Conservation (phyloP, 2,329 filamentous ascomycete genomes). For the Penicillium fuscoglaucum region DNA sequence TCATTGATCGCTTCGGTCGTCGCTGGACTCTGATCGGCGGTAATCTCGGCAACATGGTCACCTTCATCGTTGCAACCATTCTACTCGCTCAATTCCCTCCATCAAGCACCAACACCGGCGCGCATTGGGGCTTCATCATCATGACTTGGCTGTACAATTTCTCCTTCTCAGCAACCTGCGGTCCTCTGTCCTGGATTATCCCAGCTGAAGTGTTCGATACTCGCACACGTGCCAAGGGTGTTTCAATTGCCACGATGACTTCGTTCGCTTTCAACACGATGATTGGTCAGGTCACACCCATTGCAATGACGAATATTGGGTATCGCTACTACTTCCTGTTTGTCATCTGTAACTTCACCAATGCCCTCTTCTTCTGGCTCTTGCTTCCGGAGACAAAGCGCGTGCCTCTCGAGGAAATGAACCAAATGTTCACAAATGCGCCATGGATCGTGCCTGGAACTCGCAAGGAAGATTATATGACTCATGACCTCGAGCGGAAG, state of each 20-base stretch:
- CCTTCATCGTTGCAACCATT: slow-evolving; percentile 67
- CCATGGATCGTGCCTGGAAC: slow-evolving; percentile 63
- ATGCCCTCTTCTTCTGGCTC: slow-evolving; percentile 67
- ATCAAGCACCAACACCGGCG: slow-evolving; percentile 42
- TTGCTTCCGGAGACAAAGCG: slow-evolving; percentile 66
- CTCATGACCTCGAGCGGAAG: slow-evolving; percentile 60
- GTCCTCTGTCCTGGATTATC: slow-evolving; percentile 63
- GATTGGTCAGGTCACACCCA: slow-evolving; percentile 68
- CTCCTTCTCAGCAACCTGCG: slow-evolving; percentile 69
- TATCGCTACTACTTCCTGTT: slow-evolving; percentile 63
- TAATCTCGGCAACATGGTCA: slow-evolving; percentile 69
- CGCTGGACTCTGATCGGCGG: slow-evolving; percentile 71
- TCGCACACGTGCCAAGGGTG: slow-evolving; percentile 70
- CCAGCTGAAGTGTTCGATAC: slow-evolving; percentile 75
- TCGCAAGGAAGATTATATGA: slow-evolving; percentile 54
- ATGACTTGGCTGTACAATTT: slow-evolving; percentile 81
- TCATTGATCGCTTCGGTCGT: slow-evolving; percentile 67
- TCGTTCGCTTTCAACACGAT: slow-evolving; percentile 76
- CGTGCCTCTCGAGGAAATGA: slow-evolving; percentile 67
- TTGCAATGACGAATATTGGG: slow-evolving; percentile 57
- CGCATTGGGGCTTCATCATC: slow-evolving; percentile 62
- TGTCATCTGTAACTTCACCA: slow-evolving; percentile 67
- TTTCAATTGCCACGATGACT: slow-evolving; percentile 71
- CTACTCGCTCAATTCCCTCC: slow-evolving; percentile 64
- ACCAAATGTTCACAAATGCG: slow-evolving; percentile 64